phyloP scores from a whole-genome alignment of 75 land plant species.

The Ceratopteris richardii region DNA sequence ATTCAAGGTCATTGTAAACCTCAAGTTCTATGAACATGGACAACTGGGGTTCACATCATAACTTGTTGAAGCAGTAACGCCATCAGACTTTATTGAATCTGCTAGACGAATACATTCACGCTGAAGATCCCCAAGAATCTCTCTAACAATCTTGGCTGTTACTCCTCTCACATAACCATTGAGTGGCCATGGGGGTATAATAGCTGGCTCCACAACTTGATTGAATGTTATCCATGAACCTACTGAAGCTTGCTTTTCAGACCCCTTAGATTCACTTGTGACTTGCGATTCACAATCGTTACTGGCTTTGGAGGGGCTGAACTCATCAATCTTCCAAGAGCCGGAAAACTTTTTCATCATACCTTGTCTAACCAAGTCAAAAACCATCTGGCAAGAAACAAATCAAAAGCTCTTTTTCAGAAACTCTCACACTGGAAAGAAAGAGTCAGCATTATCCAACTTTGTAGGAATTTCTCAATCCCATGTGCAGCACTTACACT shows the following conservation, averaged over 20 bases:
- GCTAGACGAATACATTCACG: conserved; percentile 13
- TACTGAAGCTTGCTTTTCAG: background rate
- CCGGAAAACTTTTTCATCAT: conserved; percentile 30
- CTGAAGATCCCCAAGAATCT: conserved; percentile 18
- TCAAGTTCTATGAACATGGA: too few relatives aligned
- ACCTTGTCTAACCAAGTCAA: conserved; percentile 20
- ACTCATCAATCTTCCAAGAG: conserved; percentile 20
- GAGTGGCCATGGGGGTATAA: conserved; percentile 23
- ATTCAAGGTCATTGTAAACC: too few relatives aligned
- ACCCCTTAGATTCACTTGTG: background rate
- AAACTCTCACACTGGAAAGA: background rate
- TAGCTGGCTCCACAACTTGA: conserved; percentile 17
- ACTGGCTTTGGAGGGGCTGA: conserved; percentile 1
- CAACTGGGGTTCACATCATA: too few relatives aligned
- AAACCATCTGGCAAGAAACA: conserved; percentile 8
- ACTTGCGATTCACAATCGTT: background rate
- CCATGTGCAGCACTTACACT: conserved; percentile 2
- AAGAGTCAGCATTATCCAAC: too few relatives aligned
- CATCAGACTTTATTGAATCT: conserved; percentile 1
- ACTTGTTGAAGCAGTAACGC: background rate
- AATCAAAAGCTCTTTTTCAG: background rate
- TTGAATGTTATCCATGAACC: conserved; percentile 23
- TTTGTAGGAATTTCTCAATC: too few relatives aligned
- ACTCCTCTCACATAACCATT: conserved; percentile 20
- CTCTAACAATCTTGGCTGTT: conserved; percentile 14